Evolutionary conservation across 345 rosid genomes (phyloP).

Genomic region (Salix brachista): DNA sequence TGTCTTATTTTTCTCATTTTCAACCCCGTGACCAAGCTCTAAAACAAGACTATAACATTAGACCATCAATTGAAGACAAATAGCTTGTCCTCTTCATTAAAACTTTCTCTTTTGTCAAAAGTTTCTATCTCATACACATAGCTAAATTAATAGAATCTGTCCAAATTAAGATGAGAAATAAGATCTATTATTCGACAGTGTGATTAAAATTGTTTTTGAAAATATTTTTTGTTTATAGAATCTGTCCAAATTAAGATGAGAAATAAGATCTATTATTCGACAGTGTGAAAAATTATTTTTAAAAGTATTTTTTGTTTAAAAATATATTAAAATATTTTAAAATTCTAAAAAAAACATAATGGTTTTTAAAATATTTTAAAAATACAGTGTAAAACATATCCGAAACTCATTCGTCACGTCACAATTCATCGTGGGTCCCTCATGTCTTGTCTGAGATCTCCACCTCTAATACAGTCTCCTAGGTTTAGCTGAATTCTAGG

Average conservation of each 20-base stretch:
- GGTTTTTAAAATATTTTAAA: no score
- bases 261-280: not conserved
- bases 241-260: not conserved
- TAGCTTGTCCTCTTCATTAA: not conserved
- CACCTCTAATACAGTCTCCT: not conserved
- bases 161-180: not conserved
- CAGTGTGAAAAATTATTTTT: accelerated
- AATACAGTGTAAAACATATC: no score
- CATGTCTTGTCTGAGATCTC: not conserved
- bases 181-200: accelerated
- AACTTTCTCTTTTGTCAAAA: not conserved
- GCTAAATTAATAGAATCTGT: not conserved
- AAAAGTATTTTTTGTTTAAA: no score
- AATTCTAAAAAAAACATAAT: no score
- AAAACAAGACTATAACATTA: not conserved
- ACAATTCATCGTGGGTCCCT: not conserved
- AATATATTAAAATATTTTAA: no score
- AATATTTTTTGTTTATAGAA: not conserved
- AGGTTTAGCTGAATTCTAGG: constrained; percentile 19
- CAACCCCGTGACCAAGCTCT: not conserved
- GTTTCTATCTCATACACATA: not conserved
- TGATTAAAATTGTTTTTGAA: no score
- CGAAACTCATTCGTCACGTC: not conserved
- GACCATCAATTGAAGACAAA: not conserved
- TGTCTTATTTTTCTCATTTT: not conserved